phyloP scores from a whole-genome alignment of 2,329 filamentous ascomycete genomes.

The Neofusicoccum sp. region DNA sequence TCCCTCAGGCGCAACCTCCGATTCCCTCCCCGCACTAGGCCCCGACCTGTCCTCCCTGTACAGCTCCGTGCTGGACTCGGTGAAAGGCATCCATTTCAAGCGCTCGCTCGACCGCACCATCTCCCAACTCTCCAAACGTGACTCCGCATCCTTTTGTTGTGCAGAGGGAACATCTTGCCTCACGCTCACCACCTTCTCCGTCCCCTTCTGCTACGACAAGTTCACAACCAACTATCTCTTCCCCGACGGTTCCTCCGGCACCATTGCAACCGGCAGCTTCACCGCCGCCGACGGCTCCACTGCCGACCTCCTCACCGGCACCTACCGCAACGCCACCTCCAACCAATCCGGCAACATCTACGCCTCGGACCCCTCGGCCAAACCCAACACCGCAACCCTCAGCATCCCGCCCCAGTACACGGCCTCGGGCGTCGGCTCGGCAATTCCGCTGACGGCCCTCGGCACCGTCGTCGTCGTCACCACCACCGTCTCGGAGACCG shows the following conservation, averaged over 20 bases:
- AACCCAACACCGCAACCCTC: conserved; percentile 49
- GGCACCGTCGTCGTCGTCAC: conserved; percentile 43
- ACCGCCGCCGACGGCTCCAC: conserved; percentile 36
- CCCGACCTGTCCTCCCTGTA: conserved; percentile 39
- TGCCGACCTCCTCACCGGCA: conserved; percentile 51
- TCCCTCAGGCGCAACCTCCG: conserved; percentile 37
- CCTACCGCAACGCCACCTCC: conserved; percentile 42
- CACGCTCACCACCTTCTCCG: conserved; percentile 42
- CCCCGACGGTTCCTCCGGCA: conserved; percentile 50
- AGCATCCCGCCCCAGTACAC: conserved; percentile 51
- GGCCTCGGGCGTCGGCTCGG: conserved; percentile 48
- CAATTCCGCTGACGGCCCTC: conserved; percentile 49
- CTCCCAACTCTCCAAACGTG: not conserved
- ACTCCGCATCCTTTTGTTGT: conserved; percentile 35
- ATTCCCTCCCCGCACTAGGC: conserved; percentile 36
- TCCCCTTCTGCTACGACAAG: conserved; percentile 56
- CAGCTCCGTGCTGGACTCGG: conserved; percentile 37
- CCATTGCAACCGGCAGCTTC: conserved; percentile 49
- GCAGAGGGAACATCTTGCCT: conserved; percentile 44
- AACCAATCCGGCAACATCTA: conserved; percentile 51
- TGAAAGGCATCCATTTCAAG: conserved; percentile 38
- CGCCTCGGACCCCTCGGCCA: conserved; percentile 34
- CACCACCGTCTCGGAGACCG: conserved; percentile 30
- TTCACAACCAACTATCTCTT: conserved; percentile 56
- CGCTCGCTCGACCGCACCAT: conserved; percentile 20